Conservation (phyloP, 139 green algal species). For the Monoraphidium neglectum region DNA sequence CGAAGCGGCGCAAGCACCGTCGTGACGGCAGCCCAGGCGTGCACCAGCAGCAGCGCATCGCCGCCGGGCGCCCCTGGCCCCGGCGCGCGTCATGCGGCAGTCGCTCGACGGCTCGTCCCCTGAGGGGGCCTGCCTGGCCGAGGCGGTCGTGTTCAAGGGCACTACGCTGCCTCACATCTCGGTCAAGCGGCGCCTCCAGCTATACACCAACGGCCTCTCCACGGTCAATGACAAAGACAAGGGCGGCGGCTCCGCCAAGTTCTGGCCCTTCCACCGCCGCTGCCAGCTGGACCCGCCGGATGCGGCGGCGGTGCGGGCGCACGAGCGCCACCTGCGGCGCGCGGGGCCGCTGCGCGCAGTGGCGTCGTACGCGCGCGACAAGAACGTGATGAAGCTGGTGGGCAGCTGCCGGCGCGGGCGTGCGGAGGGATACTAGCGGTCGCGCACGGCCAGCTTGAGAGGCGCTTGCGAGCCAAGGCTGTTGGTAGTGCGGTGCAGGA, state of each 20-base stretch:
- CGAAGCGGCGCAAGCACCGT: too few relatives aligned
- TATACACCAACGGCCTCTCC: neutral
- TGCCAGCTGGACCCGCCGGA: slow-evolving; percentile 9
- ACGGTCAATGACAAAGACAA: slow-evolving; percentile 23
- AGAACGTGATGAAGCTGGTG: slow-evolving; percentile 26
- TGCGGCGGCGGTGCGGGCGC: neutral
- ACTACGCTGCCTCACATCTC: slow-evolving; percentile 21
- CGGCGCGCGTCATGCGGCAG: too few relatives aligned
- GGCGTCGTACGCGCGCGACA: slow-evolving; percentile 29
- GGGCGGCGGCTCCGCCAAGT: slow-evolving; percentile 4
- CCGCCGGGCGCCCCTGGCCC: too few relatives aligned
- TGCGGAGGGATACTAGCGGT: too few relatives aligned
- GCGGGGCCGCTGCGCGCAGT: slow-evolving; percentile 24
- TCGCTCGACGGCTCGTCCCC: too few relatives aligned
- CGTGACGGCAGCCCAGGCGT: too few relatives aligned
- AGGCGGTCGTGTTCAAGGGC: slow-evolving; percentile 8
- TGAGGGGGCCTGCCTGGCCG: too few relatives aligned
- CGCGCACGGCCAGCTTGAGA: too few relatives aligned
- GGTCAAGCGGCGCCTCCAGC: slow-evolving; percentile 1
- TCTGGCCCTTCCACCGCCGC: slow-evolving; percentile 16
- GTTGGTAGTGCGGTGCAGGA: too few relatives aligned
- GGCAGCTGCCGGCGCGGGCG: too few relatives aligned
- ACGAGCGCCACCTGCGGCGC: slow-evolving; percentile 26
- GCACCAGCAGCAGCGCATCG: too few relatives aligned
- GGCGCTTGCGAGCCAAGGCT: too few relatives aligned